Base-by-base conservation (phyloP, 768 basidiomycete species). In the Phylloporus sp. region DNA sequence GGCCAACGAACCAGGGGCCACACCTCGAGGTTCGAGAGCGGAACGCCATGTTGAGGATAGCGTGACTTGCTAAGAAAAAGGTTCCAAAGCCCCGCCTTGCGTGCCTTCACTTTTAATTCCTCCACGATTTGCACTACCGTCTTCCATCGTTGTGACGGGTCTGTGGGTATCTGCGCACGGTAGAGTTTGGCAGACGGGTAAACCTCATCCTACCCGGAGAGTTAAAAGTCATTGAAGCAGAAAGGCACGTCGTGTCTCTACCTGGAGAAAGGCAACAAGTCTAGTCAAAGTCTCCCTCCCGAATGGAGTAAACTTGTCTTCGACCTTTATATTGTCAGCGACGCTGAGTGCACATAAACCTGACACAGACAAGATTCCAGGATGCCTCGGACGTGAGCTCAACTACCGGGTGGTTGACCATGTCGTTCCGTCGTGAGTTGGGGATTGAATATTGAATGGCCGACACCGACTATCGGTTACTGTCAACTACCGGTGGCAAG, bases 41-140 rank as follows among this genome's bases (percentile, higher is more conserved):
- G 86, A 6, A 93, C 87, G 36, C 95, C 95, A 62, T 83, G 79
- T 58, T 88, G 76, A 8, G 93, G 94, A 67, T 95, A 97, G 65
- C 97, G 95, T 26, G 82, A 78, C 72, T 93, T 92, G 80, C 90
- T 93, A 56, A 98, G 76, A 77, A 97, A 98, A 32, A 99, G 77
- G 66, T 98, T 98, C 97, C 97, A 99, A 34, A 99, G 77, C 3
- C 97, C 97, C 24, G 84, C 80, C 63, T 81, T 80, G 73, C 85
- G 90, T 0, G 95, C 97, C 68, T 88, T 91, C 55, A 63, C 76
- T 73, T 98, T 97, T 58, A 99, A 79, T 49, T 89, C 86, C 58
- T 81, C 86, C 49, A 95, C 73, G 56, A 97, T 71, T 2, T 88
- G 85, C 26, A 93, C 82, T 59, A 91, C 76, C 9, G 85, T 86